Evolutionary conservation across 257 asterid genomes (phyloP).

Genomic region (Salvia hispanica): DNA sequence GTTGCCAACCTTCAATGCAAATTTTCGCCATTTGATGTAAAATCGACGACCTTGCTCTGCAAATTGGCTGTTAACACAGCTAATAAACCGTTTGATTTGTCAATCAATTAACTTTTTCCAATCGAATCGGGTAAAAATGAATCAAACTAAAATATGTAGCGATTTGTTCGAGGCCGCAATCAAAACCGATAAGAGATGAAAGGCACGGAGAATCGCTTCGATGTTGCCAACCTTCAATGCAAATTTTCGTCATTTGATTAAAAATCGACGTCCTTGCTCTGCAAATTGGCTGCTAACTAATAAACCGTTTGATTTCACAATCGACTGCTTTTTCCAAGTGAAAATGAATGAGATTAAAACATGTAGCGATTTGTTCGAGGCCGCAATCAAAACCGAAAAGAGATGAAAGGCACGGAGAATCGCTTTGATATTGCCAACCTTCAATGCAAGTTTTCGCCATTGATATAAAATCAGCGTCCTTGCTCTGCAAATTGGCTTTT

Average conservation of each 20-base stretch:
- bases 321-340: too few relatives aligned
- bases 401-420: slow-evolving; percentile 76
- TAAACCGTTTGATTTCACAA: too few relatives aligned
- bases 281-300: slow-evolving; percentile 48
- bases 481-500: slow-evolving; percentile 70
- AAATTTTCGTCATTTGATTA: slow-evolving; percentile 47
- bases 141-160: too few relatives aligned
- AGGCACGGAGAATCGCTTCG: slow-evolving; percentile 73
- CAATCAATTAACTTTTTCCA: too few relatives aligned
- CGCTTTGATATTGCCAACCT: slow-evolving; percentile 61
- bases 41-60: too few relatives aligned
- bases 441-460: slow-evolving; percentile 68
- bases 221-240: slow-evolving; percentile 77
- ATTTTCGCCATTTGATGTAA: too few relatives aligned
- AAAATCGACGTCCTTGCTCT: slow-evolving; percentile 61
- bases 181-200: slow-evolving; percentile 43
- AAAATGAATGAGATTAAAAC: neutral
- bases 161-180: slow-evolving; percentile 70
- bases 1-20: too few relatives aligned
- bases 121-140: too few relatives aligned
- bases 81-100: too few relatives aligned
- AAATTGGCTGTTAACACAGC: too few relatives aligned
- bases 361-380: slow-evolving; percentile 70
- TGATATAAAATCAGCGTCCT: slow-evolving; percentile 41
- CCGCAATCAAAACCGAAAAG: slow-evolving; percentile 48